Conservation (phyloP, 2,329 filamentous ascomycete species). For the Eutypella sp. region DNA sequence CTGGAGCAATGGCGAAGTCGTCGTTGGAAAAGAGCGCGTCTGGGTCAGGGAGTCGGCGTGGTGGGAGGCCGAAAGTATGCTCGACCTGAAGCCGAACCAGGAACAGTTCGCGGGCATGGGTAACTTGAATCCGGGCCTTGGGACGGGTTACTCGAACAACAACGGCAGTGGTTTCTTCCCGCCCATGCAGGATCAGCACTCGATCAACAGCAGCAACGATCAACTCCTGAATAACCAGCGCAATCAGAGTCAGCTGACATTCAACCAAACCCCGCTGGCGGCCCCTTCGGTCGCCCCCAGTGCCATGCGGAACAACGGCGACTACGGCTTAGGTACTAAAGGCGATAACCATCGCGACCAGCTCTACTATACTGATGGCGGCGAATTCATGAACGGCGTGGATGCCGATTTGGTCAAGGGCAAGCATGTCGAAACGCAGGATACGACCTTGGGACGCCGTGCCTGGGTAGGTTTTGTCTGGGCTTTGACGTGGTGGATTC, state of each 20-base stretch:
- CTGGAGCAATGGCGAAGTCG: conserved; percentile 96
- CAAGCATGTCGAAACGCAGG: conserved; percentile 69
- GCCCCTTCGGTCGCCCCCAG: conserved; percentile 59
- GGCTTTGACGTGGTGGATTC: conserved; percentile 90
- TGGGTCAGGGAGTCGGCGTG: conserved; percentile 94
- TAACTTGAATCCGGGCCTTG: conserved; percentile 49
- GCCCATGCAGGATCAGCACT: conserved; percentile 53
- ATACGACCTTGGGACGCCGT: conserved; percentile 59
- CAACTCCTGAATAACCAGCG: conserved; percentile 60
- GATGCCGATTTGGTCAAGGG: conserved; percentile 75
- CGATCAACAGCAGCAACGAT: conserved; percentile 62
- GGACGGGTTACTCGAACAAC: conserved; percentile 66
- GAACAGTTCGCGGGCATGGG: conserved; percentile 25
- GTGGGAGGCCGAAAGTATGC: conserved; percentile 97
- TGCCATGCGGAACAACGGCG: conserved; percentile 61
- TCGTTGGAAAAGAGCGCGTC: conserved; percentile 83
- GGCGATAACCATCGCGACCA: conserved; percentile 74
- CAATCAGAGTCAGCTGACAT: conserved; percentile 50
- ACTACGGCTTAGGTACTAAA: conserved; percentile 85
- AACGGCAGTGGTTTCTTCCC: conserved; percentile 66
- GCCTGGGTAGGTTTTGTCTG: conserved; percentile 80
- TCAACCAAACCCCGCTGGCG: conserved; percentile 26
- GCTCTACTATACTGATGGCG: conserved; percentile 68
- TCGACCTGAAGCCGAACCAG: conserved; percentile 74
- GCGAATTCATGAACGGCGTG: conserved; percentile 61